phyloP scores from a whole-genome alignment of 2,329 filamentous ascomycete genomes.

The Blastomyces percursus region DNA sequence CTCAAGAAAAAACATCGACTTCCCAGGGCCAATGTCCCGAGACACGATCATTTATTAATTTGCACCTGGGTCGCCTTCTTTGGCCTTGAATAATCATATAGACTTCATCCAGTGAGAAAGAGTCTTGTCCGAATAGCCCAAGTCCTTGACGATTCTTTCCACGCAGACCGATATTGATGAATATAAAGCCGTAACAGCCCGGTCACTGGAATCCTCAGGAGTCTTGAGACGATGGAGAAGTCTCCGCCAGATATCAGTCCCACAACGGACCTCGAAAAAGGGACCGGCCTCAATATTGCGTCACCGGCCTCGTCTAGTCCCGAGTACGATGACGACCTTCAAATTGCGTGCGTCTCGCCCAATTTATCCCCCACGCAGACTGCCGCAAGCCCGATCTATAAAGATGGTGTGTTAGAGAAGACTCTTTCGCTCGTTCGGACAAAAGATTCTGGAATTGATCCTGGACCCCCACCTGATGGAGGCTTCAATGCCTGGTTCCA shows the following conservation, averaged over 20 bases:
- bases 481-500: conserved; percentile 47
- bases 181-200: background rate
- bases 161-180: background rate
- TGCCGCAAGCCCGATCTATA: background rate
- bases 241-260: background rate
- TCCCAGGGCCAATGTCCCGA: background rate
- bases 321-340: background rate
- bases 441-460: conserved; percentile 26
- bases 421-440: conserved; percentile 30
- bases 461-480: conserved; percentile 38
- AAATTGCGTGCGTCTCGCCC: background rate
- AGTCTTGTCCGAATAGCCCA: too few relatives aligned
- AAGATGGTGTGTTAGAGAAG: conserved; percentile 14
- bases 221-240: conserved; percentile 1
- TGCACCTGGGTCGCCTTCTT: background rate
- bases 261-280: background rate
- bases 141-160: too few relatives aligned
- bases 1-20: background rate
- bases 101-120: background rate
- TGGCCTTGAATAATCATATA: background rate
- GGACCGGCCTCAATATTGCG: background rate
- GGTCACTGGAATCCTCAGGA: background rate
- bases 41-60: background rate
- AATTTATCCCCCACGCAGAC: background rate
- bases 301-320: background rate